These are phyloP conservation scores for Beta vulgaris DNA, from an alignment of 148 eudicot species.

Conservation along the genomic window DNA sequence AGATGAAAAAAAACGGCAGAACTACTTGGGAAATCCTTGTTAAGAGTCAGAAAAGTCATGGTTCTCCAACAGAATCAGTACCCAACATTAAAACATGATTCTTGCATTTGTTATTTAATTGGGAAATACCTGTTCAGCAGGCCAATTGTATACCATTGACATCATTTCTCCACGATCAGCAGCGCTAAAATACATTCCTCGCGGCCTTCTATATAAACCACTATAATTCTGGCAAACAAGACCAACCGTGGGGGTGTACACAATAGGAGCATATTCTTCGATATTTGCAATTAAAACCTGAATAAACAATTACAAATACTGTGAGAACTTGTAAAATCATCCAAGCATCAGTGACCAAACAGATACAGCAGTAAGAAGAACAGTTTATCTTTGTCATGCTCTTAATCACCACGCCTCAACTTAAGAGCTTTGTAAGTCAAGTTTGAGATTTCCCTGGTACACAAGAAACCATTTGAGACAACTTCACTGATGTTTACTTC, in stretches of 20 bases:
- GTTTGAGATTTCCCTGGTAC: not conserved
- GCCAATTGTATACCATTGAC: slow-evolving; percentile 99
- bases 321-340: slow-evolving; percentile 6
- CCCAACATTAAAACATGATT: not conserved
- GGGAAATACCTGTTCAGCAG: slow-evolving; percentile 78
- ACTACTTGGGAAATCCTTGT: not conserved
- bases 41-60: not conserved
- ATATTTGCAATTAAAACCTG: slow-evolving; percentile 92
- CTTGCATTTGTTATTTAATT: not conserved
- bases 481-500: not conserved
- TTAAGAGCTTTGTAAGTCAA: not conserved
- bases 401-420: not conserved
- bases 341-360: not conserved
- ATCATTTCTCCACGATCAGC: slow-evolving; percentile 99
- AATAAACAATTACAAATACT: slow-evolving; percentile 2
- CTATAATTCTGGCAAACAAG: slow-evolving; percentile 94
- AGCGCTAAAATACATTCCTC: slow-evolving; percentile 96
- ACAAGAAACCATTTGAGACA: not conserved
- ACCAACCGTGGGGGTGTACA: slow-evolving; percentile 97
- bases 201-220: slow-evolving; percentile 92
- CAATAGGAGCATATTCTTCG: slow-evolving; percentile 96
- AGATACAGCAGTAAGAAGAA: not conserved
- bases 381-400: not conserved
- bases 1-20: no score
- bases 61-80: not conserved